Conservation (phyloP, 2,329 filamentous ascomycete species). For the Zymoseptoria passerinii region DNA sequence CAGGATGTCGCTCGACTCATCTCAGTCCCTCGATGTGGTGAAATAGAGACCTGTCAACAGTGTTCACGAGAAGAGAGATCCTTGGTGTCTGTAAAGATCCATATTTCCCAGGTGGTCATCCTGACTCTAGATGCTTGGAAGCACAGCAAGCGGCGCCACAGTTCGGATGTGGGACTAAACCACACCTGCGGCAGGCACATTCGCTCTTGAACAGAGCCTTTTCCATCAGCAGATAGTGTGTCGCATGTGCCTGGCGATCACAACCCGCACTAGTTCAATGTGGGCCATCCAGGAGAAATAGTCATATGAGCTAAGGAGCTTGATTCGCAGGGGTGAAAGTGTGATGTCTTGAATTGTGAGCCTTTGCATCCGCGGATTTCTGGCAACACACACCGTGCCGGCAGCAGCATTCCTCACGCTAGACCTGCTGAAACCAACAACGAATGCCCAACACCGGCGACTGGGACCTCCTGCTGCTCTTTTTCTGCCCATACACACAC, state of each 20-base stretch:
- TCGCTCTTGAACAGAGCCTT: slow-evolving; percentile 6
- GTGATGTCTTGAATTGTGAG: slow-evolving; percentile 11
- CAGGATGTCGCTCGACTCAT: slow-evolving; percentile 15
- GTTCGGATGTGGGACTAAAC: slow-evolving; percentile 24
- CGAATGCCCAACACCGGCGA: neutral
- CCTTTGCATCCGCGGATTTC: slow-evolving; percentile 10
- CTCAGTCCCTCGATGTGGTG: slow-evolving; percentile 12
- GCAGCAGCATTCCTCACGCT: slow-evolving; percentile 23
- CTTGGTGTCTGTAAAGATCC: slow-evolving; percentile 19
- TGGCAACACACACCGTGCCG: slow-evolving; percentile 17
- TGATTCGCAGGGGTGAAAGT: slow-evolving; percentile 14
- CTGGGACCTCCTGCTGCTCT: neutral
- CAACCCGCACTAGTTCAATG: slow-evolving; percentile 15
- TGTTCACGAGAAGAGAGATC: slow-evolving; percentile 17
- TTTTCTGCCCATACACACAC: slow-evolving; percentile 6
- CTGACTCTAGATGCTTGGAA: slow-evolving; percentile 19
- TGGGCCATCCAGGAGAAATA: slow-evolving; percentile 22
- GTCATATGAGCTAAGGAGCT: slow-evolving; percentile 18
- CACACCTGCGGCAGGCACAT: slow-evolving; percentile 18
- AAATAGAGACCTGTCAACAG: slow-evolving; percentile 19
- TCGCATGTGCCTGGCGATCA: slow-evolving; percentile 16
- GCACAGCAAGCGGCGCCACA: slow-evolving; percentile 27
- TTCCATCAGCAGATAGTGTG: slow-evolving; percentile 2
- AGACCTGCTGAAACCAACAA: slow-evolving; percentile 18
- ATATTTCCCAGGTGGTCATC: slow-evolving; percentile 25